phyloP scores from a whole-genome alignment of 495 filamentous ascomycete genomes.

The Lepidopterella palustris region DNA sequence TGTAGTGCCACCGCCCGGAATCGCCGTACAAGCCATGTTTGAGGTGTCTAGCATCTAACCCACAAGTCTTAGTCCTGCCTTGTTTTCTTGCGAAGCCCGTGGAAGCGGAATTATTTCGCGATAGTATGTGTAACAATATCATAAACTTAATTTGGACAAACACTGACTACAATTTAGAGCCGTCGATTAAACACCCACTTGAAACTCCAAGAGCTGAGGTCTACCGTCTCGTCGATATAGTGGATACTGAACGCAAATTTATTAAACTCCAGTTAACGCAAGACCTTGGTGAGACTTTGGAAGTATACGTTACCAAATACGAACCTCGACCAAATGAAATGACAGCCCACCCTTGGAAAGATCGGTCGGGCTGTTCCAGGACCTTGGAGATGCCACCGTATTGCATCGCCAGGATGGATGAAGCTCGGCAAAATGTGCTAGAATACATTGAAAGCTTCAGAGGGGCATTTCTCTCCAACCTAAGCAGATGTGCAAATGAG shows the following conservation, averaged over 20 bases:
- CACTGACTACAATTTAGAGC: slow-evolving; percentile 1
- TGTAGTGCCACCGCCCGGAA: slow-evolving; percentile 6
- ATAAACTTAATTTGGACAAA: background rate
- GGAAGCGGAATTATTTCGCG: slow-evolving; percentile 9
- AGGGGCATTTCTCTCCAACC: background rate
- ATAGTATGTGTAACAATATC: slow-evolving; percentile 3
- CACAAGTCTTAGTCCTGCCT: slow-evolving; percentile 1
- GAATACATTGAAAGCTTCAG: slow-evolving; percentile 6
- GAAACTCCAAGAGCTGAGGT: slow-evolving; percentile 1
- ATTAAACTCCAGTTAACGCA: slow-evolving; percentile 4
- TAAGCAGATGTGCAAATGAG: slow-evolving; percentile 4
- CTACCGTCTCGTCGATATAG: slow-evolving; percentile 5
- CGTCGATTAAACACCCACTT: slow-evolving; percentile 4
- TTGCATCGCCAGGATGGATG: slow-evolving; percentile 8
- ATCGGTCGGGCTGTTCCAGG: background rate
- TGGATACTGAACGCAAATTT: background rate
- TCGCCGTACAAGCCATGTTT: slow-evolving; percentile 6
- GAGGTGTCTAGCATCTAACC: background rate
- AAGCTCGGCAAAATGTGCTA: slow-evolving; percentile 5
- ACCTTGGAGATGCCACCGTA: slow-evolving; percentile 10
- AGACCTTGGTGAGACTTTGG: slow-evolving; percentile 4
- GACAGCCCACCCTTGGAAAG: slow-evolving; percentile 7
- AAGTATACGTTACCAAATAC: background rate
- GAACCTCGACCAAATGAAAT: slow-evolving; percentile 4
- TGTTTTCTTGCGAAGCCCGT: slow-evolving; percentile 11